phyloP scores from a whole-genome alignment of 129 eudicot genomes.

The Apium graveolens region DNA sequence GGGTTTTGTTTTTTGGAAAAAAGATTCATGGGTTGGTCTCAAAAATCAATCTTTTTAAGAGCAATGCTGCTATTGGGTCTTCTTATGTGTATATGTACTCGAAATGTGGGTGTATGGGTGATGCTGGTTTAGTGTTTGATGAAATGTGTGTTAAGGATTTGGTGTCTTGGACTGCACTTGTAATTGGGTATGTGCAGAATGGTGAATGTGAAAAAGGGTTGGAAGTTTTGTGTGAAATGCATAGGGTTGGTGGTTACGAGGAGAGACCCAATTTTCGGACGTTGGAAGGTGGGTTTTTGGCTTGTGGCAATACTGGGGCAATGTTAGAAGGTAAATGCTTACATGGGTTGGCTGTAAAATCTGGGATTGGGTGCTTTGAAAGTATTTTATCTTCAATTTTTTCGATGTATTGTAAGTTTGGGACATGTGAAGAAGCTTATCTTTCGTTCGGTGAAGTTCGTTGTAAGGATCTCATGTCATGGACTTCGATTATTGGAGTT shows the following conservation, averaged over 20 bases:
- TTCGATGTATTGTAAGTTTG: conserved; percentile 74
- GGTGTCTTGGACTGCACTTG: conserved; percentile 84
- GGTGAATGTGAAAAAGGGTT: conserved; percentile 60
- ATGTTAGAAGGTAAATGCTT: conserved; percentile 66
- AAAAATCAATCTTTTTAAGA: conserved; percentile 38
- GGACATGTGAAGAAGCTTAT: conserved; percentile 42
- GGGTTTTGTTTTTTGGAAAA: conserved; percentile 28
- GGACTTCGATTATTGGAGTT: conserved; percentile 61
- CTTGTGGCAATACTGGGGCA: conserved; percentile 57
- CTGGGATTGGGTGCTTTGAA: conserved; percentile 33
- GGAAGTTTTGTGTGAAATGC: conserved; percentile 54
- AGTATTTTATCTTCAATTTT: conserved; percentile 52
- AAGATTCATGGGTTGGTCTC: conserved; percentile 50
- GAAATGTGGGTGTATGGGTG: conserved; percentile 48
- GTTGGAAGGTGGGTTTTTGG: conserved; percentile 77
- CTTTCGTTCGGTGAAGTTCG: conserved; percentile 43
- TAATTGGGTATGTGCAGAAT: conserved; percentile 76
- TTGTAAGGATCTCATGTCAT: conserved; percentile 56
- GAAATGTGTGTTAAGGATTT: conserved; percentile 61
- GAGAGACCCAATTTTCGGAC: conserved; percentile 68
- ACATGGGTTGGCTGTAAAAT: conserved; percentile 52
- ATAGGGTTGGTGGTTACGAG: conserved; percentile 29
- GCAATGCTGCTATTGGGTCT: conserved; percentile 44
- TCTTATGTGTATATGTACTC: conserved; percentile 72
- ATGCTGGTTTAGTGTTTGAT: conserved; percentile 56